phyloP scores from a whole-genome alignment of 1,139 yeast genomes.

The Saccharomyces hybrid region DNA sequence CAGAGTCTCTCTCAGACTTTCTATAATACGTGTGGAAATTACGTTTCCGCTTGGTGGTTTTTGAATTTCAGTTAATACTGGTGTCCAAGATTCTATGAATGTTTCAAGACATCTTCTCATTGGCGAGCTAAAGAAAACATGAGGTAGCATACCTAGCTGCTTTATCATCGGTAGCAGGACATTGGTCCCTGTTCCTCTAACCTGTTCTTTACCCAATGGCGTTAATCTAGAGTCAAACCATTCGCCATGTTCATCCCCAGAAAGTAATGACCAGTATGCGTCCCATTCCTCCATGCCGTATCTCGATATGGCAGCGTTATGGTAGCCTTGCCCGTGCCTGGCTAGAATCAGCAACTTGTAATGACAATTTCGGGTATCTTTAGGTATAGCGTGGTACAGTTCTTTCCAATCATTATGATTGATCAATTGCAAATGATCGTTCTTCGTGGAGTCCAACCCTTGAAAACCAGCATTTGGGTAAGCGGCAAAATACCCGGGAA shows the following conservation, averaged over 20 bases:
- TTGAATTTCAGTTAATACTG: constrained; percentile 26
- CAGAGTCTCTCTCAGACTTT: constrained; percentile 56
- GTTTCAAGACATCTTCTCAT: constrained; percentile 57
- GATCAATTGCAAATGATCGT: constrained; percentile 41
- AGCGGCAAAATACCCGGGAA: constrained; percentile 24
- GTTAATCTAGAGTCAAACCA: constrained; percentile 40
- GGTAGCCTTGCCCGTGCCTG: constrained; percentile 75
- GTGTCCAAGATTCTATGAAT: constrained; percentile 51
- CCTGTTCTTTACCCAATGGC: constrained; percentile 48
- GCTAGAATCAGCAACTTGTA: constrained; percentile 56
- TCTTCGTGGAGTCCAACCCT: constrained; percentile 15
- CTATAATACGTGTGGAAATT: constrained; percentile 34
- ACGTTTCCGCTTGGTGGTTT: constrained; percentile 9
- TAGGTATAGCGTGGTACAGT: constrained; percentile 26
- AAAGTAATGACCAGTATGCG: constrained; percentile 47
- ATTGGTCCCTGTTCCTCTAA: constrained; percentile 37
- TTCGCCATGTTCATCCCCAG: constrained; percentile 26
- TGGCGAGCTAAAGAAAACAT: constrained; percentile 54
- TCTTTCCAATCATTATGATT: constrained; percentile 40
- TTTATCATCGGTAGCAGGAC: constrained; percentile 41
- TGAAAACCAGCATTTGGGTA: constrained; percentile 8
- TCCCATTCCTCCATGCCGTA: constrained; percentile 57
- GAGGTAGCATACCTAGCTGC: constrained; percentile 44
- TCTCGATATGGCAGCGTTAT: constrained; percentile 51
- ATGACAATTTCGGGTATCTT: constrained; percentile 13